Percentiles rank a stretch among this genome's conserved stretches.
Conservation (phyloP, 2,329 filamentous ascomycete genomes). For the Dothistroma septosporum region DNA sequence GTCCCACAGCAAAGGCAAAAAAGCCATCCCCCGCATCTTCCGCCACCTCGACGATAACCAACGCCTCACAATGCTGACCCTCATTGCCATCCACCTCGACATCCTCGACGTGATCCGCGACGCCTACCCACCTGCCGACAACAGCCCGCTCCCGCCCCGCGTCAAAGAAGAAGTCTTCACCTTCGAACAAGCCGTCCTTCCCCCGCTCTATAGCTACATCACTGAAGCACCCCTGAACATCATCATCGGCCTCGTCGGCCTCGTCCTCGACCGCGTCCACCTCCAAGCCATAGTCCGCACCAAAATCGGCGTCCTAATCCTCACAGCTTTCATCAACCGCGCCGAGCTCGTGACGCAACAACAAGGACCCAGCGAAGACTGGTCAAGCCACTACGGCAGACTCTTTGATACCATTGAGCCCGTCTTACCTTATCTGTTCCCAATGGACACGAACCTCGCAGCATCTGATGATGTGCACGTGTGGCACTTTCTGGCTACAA, state of each 20-base stretch:
- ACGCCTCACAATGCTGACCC: constrained; percentile 89
- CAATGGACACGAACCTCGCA: constrained; percentile 73
- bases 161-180: constrained; percentile 90
- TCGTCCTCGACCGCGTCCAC: constrained; percentile 77
- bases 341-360: constrained; percentile 89
- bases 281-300: constrained; percentile 80
- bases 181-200: constrained; percentile 84
- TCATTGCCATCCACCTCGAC: constrained; percentile 92
- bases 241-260: constrained; percentile 80
- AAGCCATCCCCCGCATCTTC: constrained; percentile 90
- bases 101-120: constrained; percentile 83
- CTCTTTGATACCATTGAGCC: constrained; percentile 87
- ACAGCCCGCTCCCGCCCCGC: constrained; percentile 66
- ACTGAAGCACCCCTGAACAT: constrained; percentile 88
- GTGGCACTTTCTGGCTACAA: constrained; percentile 94
- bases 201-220: constrained; percentile 81
- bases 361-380: constrained; percentile 62
- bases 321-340: constrained; percentile 91
- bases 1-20: constrained; percentile 93
- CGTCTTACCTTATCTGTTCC: constrained; percentile 80
- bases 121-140: constrained; percentile 66
- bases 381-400: constrained; percentile 74
- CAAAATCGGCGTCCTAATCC: constrained; percentile 79
- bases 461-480: constrained; percentile 80
- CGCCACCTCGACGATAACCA: constrained; percentile 88